These are phyloP conservation scores for Suillus subluteus DNA, from an alignment of 768 basidiomycete genomes.

Conservation along the genomic window DNA sequence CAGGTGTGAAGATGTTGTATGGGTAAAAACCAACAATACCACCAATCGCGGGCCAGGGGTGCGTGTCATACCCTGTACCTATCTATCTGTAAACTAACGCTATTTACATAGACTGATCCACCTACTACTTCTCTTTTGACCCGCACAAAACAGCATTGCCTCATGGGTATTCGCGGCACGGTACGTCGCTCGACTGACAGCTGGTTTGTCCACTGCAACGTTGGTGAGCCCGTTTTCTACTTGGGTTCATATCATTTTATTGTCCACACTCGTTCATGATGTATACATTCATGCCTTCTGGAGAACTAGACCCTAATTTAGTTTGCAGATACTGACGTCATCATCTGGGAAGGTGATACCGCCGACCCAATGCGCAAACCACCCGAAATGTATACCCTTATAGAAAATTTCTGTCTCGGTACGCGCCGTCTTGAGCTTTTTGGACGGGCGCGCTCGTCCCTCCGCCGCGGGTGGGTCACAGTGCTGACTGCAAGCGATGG, in stretches of 20 bases:
- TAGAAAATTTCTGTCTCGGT: slow-evolving; percentile 98
- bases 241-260: slow-evolving; percentile 10
- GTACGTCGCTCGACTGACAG: slow-evolving; percentile 93
- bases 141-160: slow-evolving; percentile 92
- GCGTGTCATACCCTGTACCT: slow-evolving; percentile 29
- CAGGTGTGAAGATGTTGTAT: slow-evolving; percentile 97
- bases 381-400: slow-evolving; percentile 92
- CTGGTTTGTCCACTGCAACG: slow-evolving; percentile 98
- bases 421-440: slow-evolving; percentile 90
- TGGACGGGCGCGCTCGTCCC: slow-evolving; percentile 64
- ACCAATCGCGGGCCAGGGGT: slow-evolving; percentile 78
- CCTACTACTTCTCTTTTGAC: slow-evolving; percentile 86
- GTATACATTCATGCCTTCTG: not conserved
- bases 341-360: slow-evolving; percentile 94
- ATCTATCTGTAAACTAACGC: not conserved
- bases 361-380: slow-evolving; percentile 85
- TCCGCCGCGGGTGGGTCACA: slow-evolving; percentile 94
- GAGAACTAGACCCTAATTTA: slow-evolving; percentile 1
- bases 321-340: slow-evolving; percentile 87
- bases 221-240: slow-evolving; percentile 58
- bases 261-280: slow-evolving; percentile 13
- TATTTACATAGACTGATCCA: slow-evolving; percentile 65
- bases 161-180: slow-evolving; percentile 97
- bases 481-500: slow-evolving; percentile 70
- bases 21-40: slow-evolving; percentile 89